phyloP scores from a whole-genome alignment of 2,329 filamentous ascomycete species.

The Cordyceps militaris region DNA sequence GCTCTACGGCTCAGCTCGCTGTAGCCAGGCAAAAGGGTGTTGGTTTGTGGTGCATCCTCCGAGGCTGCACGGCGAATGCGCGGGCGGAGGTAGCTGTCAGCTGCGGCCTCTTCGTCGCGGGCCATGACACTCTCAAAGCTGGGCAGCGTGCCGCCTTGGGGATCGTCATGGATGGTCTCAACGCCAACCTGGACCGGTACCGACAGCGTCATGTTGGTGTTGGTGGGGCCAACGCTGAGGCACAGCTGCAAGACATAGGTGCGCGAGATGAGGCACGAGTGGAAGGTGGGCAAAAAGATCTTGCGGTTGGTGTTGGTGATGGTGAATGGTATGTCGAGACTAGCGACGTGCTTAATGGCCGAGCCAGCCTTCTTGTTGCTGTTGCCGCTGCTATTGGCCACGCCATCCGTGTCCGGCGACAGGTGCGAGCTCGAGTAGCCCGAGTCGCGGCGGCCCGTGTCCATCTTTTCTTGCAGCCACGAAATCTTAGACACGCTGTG shows the following conservation, averaged over 20 bases:
- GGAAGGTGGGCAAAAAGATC: constrained; percentile 49
- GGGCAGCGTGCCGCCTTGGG: constrained; percentile 32
- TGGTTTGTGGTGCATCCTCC: constrained; percentile 23
- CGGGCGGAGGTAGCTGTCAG: constrained; percentile 36
- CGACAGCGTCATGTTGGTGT: constrained; percentile 36
- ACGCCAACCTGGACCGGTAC: constrained; percentile 48
- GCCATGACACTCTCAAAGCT: constrained; percentile 43
- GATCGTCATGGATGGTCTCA: constrained; percentile 28
- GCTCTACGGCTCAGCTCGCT: constrained; percentile 25
- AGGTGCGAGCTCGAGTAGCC: constrained; percentile 42
- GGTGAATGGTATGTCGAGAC: constrained; percentile 40
- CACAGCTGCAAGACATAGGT: constrained; percentile 46
- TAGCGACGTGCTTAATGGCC: constrained; percentile 33
- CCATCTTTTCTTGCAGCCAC: constrained; percentile 35
- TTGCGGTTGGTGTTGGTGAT: constrained; percentile 42
- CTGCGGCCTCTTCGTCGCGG: constrained; percentile 34
- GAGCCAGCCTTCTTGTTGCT: constrained; percentile 23
- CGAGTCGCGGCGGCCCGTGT: constrained; percentile 40
- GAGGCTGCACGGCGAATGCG: constrained; percentile 31
- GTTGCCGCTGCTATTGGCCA: constrained; percentile 19
- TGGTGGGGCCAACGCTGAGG: constrained; percentile 35
- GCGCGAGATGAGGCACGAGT: constrained; percentile 50
- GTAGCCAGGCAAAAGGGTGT: constrained; percentile 33
- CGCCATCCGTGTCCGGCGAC: constrained; percentile 30
- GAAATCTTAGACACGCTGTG: constrained; percentile 22